These are phyloP conservation scores for Tranzscheliella williamsii DNA, from an alignment of 1,284 basidiomycete genomes.

Conservation along the genomic window DNA sequence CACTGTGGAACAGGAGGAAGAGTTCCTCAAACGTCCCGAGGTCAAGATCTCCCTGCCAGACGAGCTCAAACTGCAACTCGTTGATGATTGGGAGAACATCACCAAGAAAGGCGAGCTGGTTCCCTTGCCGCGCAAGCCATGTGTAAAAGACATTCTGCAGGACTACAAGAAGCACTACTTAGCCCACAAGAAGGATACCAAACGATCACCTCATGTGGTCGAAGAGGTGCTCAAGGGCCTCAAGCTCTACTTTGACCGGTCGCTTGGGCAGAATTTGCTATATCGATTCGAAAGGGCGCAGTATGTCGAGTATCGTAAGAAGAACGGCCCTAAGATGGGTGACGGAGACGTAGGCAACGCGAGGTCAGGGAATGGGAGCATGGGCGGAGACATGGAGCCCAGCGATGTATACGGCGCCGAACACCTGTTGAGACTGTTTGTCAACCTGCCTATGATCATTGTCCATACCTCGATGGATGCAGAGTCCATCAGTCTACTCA, in stretches of 20 bases:
- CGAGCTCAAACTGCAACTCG: slow-evolving; percentile 80
- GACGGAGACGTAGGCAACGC: slow-evolving; percentile 30
- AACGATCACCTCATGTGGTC: slow-evolving; percentile 65
- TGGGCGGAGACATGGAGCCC: slow-evolving; percentile 70
- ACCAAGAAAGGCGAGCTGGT: slow-evolving; percentile 91
- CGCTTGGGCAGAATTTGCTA: slow-evolving; percentile 84
- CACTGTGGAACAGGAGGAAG: slow-evolving; percentile 62
- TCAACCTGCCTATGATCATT: slow-evolving; percentile 73
- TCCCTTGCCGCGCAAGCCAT: slow-evolving; percentile 79
- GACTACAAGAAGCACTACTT: slow-evolving; percentile 67
- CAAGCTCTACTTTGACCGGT: slow-evolving; percentile 90
- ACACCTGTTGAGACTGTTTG: slow-evolving; percentile 85
- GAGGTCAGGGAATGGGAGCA: slow-evolving; percentile 62
- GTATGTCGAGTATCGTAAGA: slow-evolving; percentile 79
- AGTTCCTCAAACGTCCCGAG: slow-evolving; percentile 75
- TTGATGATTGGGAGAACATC: slow-evolving; percentile 97
- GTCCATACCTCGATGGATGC: slow-evolving; percentile 86
- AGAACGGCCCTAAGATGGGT: slow-evolving; percentile 67
- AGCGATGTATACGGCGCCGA: slow-evolving; percentile 92
- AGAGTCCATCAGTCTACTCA: slow-evolving; percentile 78
- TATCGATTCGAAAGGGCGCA: slow-evolving; percentile 94
- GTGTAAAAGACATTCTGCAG: slow-evolving; percentile 75
- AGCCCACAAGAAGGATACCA: not conserved
- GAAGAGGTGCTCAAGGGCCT: slow-evolving; percentile 85
- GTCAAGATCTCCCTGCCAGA: slow-evolving; percentile 90